Base-by-base conservation (phyloP, 2,329 filamentous ascomycete species). In the Peltaster fructicola region DNA sequence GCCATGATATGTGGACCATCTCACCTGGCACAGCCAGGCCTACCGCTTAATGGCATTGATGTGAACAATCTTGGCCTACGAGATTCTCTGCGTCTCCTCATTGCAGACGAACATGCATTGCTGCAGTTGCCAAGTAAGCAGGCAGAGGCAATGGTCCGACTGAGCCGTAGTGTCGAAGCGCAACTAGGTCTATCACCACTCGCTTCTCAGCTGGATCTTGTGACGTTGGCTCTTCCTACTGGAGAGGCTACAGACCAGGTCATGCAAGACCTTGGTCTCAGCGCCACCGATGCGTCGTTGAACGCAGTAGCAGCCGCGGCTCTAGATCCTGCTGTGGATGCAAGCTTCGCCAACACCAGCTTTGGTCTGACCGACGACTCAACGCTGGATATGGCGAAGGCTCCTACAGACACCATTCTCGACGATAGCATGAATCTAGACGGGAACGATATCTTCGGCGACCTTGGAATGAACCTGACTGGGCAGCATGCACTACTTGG, bases 1-100 rank as follows among this genome's bases (percentile, higher is more conserved):
- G 66, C 73, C 1, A 53, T 84, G 6, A 58, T 84, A 7, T 79
- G 75, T 40, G 68, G 74, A 1, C 73, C 75, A n/a, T n/a, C n/a
- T n/a, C n/a, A n/a, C n/a, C n/a, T n/a, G n/a, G n/a, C n/a, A n/a
- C n/a, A n/a, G n/a, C n/a, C n/a, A n/a, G n/a, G n/a, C n/a, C n/a
- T n/a, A n/a, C n/a, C n/a, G n/a, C n/a, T n/a, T n/a, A n/a, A n/a
- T n/a, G n/a, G n/a, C n/a, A n/a, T n/a, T n/a, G n/a, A n/a, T n/a
- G n/a, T n/a, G 21, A 4, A 35, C 30, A 4, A 9, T 20, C 17
- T 20, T 20, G 17, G 11, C n/a, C 14, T 35, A n/a, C 30, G 30
- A 13, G 30, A 44, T n/a, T 31, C 34, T 8, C 28, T 51, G 8
- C 34, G 55, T 7, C 52, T 68, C n/a, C 63, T 63, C 5, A 56